Evolutionary conservation across 176 grass and related monocot genomes (phyloP), one percentile per base, ranked within the genome.

Genomic region (Zea luxurians): DNA sequence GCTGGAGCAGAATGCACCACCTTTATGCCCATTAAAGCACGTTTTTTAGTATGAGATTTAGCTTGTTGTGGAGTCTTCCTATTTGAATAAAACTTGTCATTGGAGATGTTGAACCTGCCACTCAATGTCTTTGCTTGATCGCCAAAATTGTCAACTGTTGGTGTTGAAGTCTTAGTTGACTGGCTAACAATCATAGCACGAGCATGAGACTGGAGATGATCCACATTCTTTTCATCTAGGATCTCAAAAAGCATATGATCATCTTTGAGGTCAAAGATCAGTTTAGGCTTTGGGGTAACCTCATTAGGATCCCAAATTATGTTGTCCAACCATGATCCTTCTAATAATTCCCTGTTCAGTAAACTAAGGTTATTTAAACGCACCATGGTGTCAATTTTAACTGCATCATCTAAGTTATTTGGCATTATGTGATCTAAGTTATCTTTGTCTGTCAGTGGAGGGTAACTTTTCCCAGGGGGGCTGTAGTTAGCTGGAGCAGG

Each of bases 171-270:
- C 61, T 84, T 85, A 50, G 75, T 75, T 45, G 91, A 73, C 59
- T 58, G 89, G 80, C 77, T 81, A 67, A 98, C 72, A 63, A 98
- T 80, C 87, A 94, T 94, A 35, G 96, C 96, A 88, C 87, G 74
- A 59, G 96, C 92, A 92, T 90, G 96, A 83, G 91, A 90, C 37
- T 87, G 78, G 48, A 98, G 83, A 21, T 98, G 91, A 54, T 90
- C 92, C 41, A 78, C 78, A 72, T 83, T 83, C 77, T 86, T 94
- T 80, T 90, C 85, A 78, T 98, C 91, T 77, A 98, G 59, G 74
- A 91, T 86, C 86, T 98, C 92, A 71, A 98, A 98, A 81, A 98
- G 88, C 96, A 98, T 98, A 50, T 92, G 96, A 40, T 98, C 89
- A 78, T 98, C 96, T 90, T 80, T 90, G 67, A 98, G 88, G 65